Conservation (phyloP, 2,329 filamentous ascomycete species). For the Passalora sequoiae region DNA sequence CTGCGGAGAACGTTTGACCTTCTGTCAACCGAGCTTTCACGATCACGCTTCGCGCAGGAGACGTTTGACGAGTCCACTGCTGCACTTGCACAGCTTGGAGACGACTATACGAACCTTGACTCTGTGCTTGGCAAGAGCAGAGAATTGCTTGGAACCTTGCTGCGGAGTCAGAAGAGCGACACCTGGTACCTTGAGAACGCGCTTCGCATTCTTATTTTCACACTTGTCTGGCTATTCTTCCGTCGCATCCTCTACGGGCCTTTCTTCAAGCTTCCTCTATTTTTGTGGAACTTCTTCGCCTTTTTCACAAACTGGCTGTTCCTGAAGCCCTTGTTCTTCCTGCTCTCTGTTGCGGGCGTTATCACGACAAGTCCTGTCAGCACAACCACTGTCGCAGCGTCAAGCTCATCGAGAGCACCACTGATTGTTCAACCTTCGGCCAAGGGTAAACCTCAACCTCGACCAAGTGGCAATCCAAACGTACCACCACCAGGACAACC, state of each 20-base stretch:
- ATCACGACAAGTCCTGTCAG: slow-evolving; percentile 21
- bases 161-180: slow-evolving; percentile 88
- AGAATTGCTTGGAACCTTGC: slow-evolving; percentile 69
- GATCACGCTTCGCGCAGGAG: slow-evolving; percentile 84
- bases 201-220: slow-evolving; percentile 73
- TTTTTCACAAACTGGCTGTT: slow-evolving; percentile 29
- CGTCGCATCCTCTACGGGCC: slow-evolving; percentile 82
- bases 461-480: slow-evolving; percentile 15
- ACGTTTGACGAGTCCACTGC: slow-evolving; percentile 79
- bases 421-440: slow-evolving; percentile 46
- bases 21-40: slow-evolving; percentile 76
- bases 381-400: slow-evolving; percentile 4
- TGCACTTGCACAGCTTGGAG: slow-evolving; percentile 72
- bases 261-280: slow-evolving; percentile 67
- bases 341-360: slow-evolving; percentile 53
- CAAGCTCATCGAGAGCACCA: slow-evolving; percentile 32
- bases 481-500: slow-evolving; percentile 33
- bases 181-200: slow-evolving; percentile 96
- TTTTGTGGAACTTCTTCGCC: slow-evolving; percentile 21
- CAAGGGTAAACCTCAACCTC: slow-evolving; percentile 33
- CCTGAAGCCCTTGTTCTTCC: slow-evolving; percentile 38
- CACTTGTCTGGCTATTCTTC: slow-evolving; percentile 80
- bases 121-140: slow-evolving; percentile 68
- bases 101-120: slow-evolving; percentile 76
- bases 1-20: slow-evolving; percentile 80